Conservation (phyloP, 345 rosid species). For the Cochlearia excelsa region DNA sequence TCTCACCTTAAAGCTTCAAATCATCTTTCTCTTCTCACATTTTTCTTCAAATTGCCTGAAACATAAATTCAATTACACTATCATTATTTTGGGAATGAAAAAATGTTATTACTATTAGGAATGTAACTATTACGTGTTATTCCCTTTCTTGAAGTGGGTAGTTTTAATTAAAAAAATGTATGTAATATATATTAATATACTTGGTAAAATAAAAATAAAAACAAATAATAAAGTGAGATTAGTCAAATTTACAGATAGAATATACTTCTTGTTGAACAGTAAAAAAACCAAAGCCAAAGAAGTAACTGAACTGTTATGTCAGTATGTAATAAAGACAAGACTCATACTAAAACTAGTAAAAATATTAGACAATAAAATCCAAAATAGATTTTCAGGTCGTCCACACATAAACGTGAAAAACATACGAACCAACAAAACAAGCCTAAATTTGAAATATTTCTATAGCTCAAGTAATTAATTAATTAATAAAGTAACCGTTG, state of each 20-base stretch:
- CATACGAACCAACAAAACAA: neutral
- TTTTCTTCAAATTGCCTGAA: conserved; percentile 53
- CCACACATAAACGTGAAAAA: conserved; percentile 17
- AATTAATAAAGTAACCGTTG: no score
- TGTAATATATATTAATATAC: conserved; percentile 6
- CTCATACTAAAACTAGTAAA: conserved; percentile 33
- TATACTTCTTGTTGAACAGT: neutral
- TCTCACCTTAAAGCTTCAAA: conserved; percentile 46
- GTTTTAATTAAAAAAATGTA: neutral
- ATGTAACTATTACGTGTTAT: no score
- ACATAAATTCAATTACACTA: neutral
- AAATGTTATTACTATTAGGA: no score
- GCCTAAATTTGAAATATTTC: neutral
- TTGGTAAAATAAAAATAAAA: conserved; percentile 9
- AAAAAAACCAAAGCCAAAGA: conserved; percentile 20
- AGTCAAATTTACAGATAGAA: conserved; percentile 1
- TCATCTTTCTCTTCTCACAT: conserved; percentile 51
- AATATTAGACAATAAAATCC: conserved; percentile 31
- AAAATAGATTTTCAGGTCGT: conserved; percentile 37
- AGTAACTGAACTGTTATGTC: conserved; percentile 30
- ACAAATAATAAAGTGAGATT: no score
- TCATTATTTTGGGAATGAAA: no score
- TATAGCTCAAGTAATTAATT: no score
- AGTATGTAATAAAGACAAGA: conserved; percentile 33
- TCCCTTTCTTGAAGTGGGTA: neutral